Evolutionary conservation across 495 filamentous ascomycete genomes (phyloP).

Genomic region (Melanomma pulvis-pyrius): DNA sequence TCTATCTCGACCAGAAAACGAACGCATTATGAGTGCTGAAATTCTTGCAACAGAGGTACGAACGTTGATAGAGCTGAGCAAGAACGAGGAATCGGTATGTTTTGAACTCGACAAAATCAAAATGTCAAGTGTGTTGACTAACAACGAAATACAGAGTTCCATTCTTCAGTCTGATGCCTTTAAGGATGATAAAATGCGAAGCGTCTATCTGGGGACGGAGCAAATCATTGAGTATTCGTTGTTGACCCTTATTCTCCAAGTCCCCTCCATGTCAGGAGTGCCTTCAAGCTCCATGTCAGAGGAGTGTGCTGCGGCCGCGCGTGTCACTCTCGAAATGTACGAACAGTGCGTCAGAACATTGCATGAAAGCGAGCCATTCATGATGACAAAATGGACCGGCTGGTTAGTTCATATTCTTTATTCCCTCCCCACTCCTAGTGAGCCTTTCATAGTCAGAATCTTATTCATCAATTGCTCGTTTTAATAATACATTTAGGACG

Average conservation of each 20-base stretch:
- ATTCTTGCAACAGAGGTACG: background rate
- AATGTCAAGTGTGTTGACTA: background rate
- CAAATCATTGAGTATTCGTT: constrained; percentile 39
- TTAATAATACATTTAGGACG: too few relatives aligned
- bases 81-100: background rate
- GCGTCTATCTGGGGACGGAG: constrained; percentile 32
- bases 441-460: too few relatives aligned
- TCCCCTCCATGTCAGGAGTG: constrained; percentile 24
- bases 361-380: constrained; percentile 32
- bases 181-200: constrained; percentile 19
- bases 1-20: constrained; percentile 52
- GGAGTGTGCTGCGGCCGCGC: constrained; percentile 38
- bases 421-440: background rate
- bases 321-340: constrained; percentile 38
- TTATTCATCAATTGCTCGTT: too few relatives aligned
- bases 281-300: constrained; percentile 27
- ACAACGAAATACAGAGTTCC: too few relatives aligned
- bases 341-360: constrained; percentile 34
- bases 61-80: background rate
- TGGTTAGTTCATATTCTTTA: constrained; percentile 32
- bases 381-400: constrained; percentile 38
- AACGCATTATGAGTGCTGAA: constrained; percentile 41
- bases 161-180: background rate
- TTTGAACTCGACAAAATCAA: background rate
- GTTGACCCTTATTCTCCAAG: constrained; percentile 38